Conservation (phyloP, 805 yeast genomes). For the Phaffomyces antillensis region DNA sequence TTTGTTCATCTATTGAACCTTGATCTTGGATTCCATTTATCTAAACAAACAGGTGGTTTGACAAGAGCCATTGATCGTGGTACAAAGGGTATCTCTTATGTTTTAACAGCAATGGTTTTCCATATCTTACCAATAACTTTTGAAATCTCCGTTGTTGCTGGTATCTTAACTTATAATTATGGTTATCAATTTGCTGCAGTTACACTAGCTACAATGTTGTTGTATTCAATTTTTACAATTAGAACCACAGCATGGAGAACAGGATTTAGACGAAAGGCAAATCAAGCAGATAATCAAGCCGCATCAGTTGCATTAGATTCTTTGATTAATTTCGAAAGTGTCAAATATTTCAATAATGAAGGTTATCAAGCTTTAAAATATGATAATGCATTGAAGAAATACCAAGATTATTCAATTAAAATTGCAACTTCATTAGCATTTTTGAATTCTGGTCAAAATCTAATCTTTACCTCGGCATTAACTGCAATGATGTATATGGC, state of each 20-base stretch:
- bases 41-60: conserved; percentile 91
- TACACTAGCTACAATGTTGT: conserved; percentile 80
- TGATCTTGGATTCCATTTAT: conserved; percentile 84
- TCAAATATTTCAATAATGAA: conserved; percentile 92
- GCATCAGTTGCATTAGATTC: conserved; percentile 93
- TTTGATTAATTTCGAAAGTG: conserved; percentile 88
- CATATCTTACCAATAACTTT: conserved; percentile 90
- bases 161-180: conserved; percentile 87
- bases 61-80: conserved; percentile 97
- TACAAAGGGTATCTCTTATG: conserved; percentile 93
- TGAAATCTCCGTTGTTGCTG: conserved; percentile 90
- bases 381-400: conserved; percentile 62
- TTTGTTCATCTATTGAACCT: conserved; percentile 75
- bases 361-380: conserved; percentile 70
- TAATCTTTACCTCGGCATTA: conserved; percentile 79
- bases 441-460: conserved; percentile 71
- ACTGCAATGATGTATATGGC: conserved; percentile 99
- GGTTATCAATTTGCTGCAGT: conserved; percentile 86
- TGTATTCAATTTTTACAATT: conserved; percentile 82
- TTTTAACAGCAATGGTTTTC: conserved; percentile 93
- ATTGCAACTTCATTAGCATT: conserved; percentile 82
- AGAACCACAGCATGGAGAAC: conserved; percentile 96
- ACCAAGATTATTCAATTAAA: conserved; percentile 63
- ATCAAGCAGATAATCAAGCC: conserved; percentile 91
- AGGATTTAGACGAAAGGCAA: conserved; percentile 79